Evolutionary conservation across 2,329 filamentous ascomycete genomes (phyloP).

Genomic region (Clonostachys rosea): DNA sequence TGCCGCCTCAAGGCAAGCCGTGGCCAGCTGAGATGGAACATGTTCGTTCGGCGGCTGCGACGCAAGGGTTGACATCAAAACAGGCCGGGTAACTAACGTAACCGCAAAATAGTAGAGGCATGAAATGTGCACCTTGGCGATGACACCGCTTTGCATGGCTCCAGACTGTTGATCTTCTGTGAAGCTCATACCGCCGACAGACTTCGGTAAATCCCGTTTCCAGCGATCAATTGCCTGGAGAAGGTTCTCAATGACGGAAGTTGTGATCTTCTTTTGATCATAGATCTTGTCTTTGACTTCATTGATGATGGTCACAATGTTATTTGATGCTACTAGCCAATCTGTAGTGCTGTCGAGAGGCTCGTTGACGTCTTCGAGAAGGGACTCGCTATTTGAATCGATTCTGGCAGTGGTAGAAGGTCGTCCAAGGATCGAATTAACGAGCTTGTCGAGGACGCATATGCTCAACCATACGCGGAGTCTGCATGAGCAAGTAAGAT

Average conservation of each 20-base stretch:
- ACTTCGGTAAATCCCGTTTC: constrained; percentile 35
- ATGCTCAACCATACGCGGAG: constrained; percentile 29
- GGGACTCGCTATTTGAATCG: constrained; percentile 14
- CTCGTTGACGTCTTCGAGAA: constrained; percentile 11
- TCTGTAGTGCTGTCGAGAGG: constrained; percentile 12
- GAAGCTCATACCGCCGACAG: constrained; percentile 12
- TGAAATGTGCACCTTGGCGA: constrained; percentile 48
- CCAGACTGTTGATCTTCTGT: not conserved
- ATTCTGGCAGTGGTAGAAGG: constrained; percentile 26
- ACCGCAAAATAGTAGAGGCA: constrained; percentile 56
- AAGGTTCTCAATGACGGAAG: constrained; percentile 32
- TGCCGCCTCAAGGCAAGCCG: constrained; percentile 50
- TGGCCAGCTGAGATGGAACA: constrained; percentile 31
- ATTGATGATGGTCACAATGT: constrained; percentile 35
- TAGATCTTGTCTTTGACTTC: constrained; percentile 20
- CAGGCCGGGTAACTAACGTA: constrained; percentile 50
- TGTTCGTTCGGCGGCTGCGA: constrained; percentile 20
- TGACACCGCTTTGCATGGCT: constrained; percentile 22
- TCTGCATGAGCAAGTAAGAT: constrained; percentile 9
- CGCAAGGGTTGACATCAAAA: constrained; percentile 45
- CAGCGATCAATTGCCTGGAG: constrained; percentile 36
- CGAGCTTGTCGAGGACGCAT: constrained; percentile 28
- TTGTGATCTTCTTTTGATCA: constrained; percentile 32
- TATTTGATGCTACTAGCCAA: constrained; percentile 31
- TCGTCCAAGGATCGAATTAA: constrained; percentile 28